Base-by-base conservation (phyloP, 2,329 filamentous ascomycete genomes). In the Epichloe brachyelytri region DNA sequence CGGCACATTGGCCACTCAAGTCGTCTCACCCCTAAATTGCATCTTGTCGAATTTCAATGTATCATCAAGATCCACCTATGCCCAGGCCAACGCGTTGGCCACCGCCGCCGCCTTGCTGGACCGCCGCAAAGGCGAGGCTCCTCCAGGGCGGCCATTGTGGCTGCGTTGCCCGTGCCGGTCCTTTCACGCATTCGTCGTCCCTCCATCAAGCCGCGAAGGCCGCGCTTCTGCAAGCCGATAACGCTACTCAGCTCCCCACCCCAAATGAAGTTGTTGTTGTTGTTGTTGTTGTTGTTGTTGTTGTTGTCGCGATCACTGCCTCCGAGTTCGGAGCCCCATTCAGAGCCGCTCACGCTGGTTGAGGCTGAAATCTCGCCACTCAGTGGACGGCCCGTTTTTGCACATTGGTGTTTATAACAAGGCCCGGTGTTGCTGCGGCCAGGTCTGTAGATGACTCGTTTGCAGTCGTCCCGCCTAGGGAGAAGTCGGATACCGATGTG, bases 211-310 rank as follows among this genome's bases (percentile, higher is more conserved):
- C 93, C 93, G 53, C 91, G 77, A 37, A 98, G 67, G 0, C 93
- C 93, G 50, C 93, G 78, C 72, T 98, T 98, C 72, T 98, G 93
- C 56, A 98, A 65, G 0, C 93, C 93, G 58, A 98, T 95, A 3
- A 97, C 91, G 46, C 88, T 88, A 70, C 86, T 90, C 36, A 91
- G 67, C 70, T 94, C 80, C 52, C 85, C 83, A 60, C 78, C 72
- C 91, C 93, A 98, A 0, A 91, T 62, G 53, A 66, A 69, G 56
- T 67, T 36, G 22, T 67, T 36, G 38, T 47, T 68, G 54, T 67
- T 36, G 22, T 67, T 36, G 43, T 47, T 68, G 54, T 77, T 36
- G 22, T 67, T 36, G 38, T 47, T 68, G 54, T 67, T 36, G 22
- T 67, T 36, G 43, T 47, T 68, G 54, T 77, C 73, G 15, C 70